phyloP scores from a whole-genome alignment of 192 early-diverging fungal genomes.

The Coemansia erecta region DNA sequence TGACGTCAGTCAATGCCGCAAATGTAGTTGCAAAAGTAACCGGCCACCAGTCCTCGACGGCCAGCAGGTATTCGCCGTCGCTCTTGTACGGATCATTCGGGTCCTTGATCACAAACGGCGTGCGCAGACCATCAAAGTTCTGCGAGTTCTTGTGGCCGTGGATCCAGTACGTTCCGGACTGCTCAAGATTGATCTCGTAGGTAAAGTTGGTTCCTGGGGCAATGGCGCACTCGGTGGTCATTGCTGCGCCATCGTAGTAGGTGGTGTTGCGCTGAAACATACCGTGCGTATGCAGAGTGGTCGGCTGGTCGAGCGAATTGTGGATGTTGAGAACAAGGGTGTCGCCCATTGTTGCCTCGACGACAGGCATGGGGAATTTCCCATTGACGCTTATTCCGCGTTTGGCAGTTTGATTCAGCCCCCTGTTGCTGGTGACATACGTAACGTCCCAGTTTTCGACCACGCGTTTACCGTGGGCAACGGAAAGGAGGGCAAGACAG shows the following conservation, averaged over 20 bases:
- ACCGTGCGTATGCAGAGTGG: conserved; percentile 74
- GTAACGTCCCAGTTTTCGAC: conserved; percentile 39
- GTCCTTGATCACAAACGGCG: conserved; percentile 67
- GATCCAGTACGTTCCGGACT: conserved; percentile 82
- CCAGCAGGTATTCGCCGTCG: conserved; percentile 63
- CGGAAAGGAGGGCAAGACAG: not conserved
- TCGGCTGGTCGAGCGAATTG: conserved; percentile 60
- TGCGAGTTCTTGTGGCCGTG: conserved; percentile 68
- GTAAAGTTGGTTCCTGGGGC: conserved; percentile 63
- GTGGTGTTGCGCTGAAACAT: conserved; percentile 65
- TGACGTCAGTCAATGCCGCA: conserved; percentile 47
- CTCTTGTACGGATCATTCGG: conserved; percentile 53
- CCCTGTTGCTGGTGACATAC: conserved; percentile 44
- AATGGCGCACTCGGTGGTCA: conserved; percentile 73
- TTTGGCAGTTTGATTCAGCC: conserved; percentile 20
- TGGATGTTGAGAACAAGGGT: conserved; percentile 41
- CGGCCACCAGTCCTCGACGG: conserved; percentile 71
- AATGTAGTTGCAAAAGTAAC: conserved; percentile 24
- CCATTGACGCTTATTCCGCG: conserved; percentile 32
- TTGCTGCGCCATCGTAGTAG: conserved; percentile 66
- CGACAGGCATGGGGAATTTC: conserved; percentile 23
- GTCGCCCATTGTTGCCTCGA: conserved; percentile 27
- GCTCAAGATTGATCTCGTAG: conserved; percentile 62
- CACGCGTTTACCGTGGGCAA: conserved; percentile 15
- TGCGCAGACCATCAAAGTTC: conserved; percentile 78